These are phyloP conservation scores for Lepidium sativum DNA, from an alignment of 345 rosid species.

Conservation along the genomic window DNA sequence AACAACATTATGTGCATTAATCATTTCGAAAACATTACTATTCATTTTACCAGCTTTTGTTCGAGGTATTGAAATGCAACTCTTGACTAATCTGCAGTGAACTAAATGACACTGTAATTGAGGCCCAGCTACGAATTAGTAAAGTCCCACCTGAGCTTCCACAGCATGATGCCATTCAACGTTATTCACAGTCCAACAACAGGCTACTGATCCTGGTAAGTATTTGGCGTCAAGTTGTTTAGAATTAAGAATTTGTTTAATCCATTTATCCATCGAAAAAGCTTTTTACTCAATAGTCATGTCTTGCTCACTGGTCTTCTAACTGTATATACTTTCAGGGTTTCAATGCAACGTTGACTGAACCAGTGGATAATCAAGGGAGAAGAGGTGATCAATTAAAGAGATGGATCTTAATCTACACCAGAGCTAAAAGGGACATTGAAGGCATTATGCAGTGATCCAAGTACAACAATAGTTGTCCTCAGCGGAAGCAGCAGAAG, in stretches of 20 bases:
- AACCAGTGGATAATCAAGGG: conserved; percentile 80
- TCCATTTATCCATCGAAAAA: too few species aligned
- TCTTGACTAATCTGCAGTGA: conserved; percentile 51
- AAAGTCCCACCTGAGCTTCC: conserved; percentile 92
- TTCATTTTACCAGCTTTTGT: too few species aligned
- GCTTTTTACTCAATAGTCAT: neutral
- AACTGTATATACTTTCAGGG: conserved; percentile 45
- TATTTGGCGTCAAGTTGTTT: conserved; percentile 31
- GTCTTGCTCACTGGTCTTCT: neutral
- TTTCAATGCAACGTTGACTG: conserved; percentile 92
- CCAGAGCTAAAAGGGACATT: conserved; percentile 59
- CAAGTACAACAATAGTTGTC: conserved; percentile 72
- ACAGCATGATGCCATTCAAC: conserved; percentile 53
- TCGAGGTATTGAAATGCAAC: too few species aligned
- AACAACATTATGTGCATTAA: neutral
- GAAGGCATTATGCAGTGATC: conserved; percentile 62
- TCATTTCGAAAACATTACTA: too few species aligned
- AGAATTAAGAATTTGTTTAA: neutral
- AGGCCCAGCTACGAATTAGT: conserved; percentile 87
- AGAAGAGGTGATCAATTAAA: conserved; percentile 93
- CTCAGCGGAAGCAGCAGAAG: conserved; percentile 82
- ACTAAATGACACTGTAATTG: conserved; percentile 91
- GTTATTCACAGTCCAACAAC: conserved; percentile 63
- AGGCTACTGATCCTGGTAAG: conserved; percentile 85
- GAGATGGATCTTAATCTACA: conserved; percentile 97